Base-by-base conservation (phyloP, 257 asterid species). In the Leptodermis oblonga region DNA sequence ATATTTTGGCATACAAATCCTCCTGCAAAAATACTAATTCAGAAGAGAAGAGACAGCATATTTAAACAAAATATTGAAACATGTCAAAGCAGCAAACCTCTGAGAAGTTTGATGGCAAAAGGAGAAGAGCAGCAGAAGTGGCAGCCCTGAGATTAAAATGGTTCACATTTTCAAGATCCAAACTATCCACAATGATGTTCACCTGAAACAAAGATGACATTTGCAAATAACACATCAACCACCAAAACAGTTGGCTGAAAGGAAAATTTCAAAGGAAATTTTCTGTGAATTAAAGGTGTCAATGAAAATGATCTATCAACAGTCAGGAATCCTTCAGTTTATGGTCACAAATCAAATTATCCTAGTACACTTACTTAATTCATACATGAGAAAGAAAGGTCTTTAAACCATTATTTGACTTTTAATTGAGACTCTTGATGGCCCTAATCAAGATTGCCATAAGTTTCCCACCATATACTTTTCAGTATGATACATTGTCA, bases 111-210 rank as follows among this genome's bases (percentile, higher is more conserved):
- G 97, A 85, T 54, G 99, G 97, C 87, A 91, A 80, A 75, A 89
- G 86, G 66, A 93, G 92, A 62, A 90, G 90, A 81, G 99, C 97
- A 36, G 96, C 91, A 66, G 96, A 74, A 15, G 85, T 72, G 53
- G 91, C 95, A 67, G 97, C 94, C 81, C 83, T 87, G 76, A 89
- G 76, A 74, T 94, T 94, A 39, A 81, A 77, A 39, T 80, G 67
- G 82, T 94, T 94, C 66, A 85, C 82, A 65, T 82, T 82, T 73
- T 74, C 78, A n/a, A 94, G 65, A 59, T 83, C 80, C 85, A 76
- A 55, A 68, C 75, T 76, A 78, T 94, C 96, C 84, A 86, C 84
- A 26, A 94, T 51, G 70, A 87, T 70, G 52, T 85, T 84, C 70
- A 90, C 97, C 98, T 89, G 78, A 43, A 75, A 78, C 69, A 14